These are phyloP conservation scores for Westerdykella ornata DNA, from an alignment of 2,329 filamentous ascomycete genomes.

Conservation along the genomic window DNA sequence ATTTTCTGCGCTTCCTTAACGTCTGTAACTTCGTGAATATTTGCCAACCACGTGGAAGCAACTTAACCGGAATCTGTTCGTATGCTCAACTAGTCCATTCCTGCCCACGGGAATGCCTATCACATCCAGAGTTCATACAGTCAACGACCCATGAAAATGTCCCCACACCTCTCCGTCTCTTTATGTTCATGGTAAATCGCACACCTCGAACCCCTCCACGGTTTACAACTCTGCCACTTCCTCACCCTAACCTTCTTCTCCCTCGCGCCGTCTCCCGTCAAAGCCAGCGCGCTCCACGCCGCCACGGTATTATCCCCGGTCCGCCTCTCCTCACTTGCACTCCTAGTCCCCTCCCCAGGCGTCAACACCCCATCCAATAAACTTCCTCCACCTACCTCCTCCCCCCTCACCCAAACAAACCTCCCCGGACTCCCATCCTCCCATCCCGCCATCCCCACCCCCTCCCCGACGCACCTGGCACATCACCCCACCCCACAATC, in stretches of 20 bases:
- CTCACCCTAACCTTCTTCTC: slow-evolving; percentile 22
- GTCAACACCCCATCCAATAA: slow-evolving; percentile 6
- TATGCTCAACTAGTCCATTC: too few species aligned
- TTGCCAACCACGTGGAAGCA: too few species aligned
- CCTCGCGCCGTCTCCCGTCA: slow-evolving; percentile 17
- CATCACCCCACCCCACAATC: slow-evolving; percentile 41
- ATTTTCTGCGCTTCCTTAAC: too few species aligned
- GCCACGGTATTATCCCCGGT: not conserved
- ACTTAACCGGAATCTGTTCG: too few species aligned
- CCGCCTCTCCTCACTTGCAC: slow-evolving; percentile 31
- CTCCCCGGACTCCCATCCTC: slow-evolving; percentile 20
- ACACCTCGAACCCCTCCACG: slow-evolving; percentile 34
- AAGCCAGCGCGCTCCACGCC: slow-evolving; percentile 4
- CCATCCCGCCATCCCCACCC: slow-evolving; percentile 26
- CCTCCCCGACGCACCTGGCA: slow-evolving; percentile 32
- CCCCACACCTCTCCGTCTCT: slow-evolving; percentile 32
- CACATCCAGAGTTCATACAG: too few species aligned
- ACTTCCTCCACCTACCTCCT: slow-evolving; percentile 22
- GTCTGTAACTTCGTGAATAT: too few species aligned
- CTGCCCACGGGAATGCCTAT: too few species aligned
- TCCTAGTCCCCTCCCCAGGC: slow-evolving; percentile 14
- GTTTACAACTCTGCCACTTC: slow-evolving; percentile 34
- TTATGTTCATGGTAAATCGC: slow-evolving; percentile 35
- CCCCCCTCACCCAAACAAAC: slow-evolving; percentile 19
- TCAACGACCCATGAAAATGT: slow-evolving; percentile 23